Evolutionary conservation across 345 rosid genomes (phyloP).

Genomic region (Fremontodendron californicum): DNA sequence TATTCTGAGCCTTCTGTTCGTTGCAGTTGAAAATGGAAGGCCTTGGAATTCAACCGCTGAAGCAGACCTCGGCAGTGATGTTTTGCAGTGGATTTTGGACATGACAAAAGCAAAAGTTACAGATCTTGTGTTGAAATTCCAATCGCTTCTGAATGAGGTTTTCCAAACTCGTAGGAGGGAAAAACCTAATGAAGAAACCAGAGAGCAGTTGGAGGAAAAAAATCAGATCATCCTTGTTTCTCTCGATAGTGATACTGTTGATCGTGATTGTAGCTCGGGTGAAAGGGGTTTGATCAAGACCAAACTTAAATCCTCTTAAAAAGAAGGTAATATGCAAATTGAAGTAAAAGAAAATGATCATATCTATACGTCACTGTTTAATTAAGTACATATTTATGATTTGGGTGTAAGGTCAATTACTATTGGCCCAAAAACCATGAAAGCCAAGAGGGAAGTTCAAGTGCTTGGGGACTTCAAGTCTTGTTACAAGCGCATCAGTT

Average conservation of each 20-base stretch:
- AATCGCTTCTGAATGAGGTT: constrained; percentile 28
- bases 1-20: neutral
- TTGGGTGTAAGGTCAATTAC: neutral
- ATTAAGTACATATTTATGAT: neutral
- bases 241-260: constrained; percentile 39
- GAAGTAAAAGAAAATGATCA: no score
- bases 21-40: constrained; percentile 24
- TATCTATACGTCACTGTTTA: no score
- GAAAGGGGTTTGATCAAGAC: neutral
- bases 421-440: constrained; percentile 78
- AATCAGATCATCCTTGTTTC: constrained; percentile 37
- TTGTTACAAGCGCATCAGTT: constrained; percentile 55
- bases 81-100: constrained; percentile 37
- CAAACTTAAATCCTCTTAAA: neutral
- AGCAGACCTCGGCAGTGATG: constrained; percentile 1
- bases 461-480: constrained; percentile 74
- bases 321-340: neutral
- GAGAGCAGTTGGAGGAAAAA: constrained; percentile 26
- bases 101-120: constrained; percentile 6
- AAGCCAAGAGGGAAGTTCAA: constrained; percentile 84
- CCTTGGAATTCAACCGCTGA: constrained; percentile 11
- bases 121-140: constrained; percentile 24
- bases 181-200: constrained; percentile 9
- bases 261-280: constrained; percentile 38
- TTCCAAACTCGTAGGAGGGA: constrained; percentile 10